phyloP scores from a whole-genome alignment of 345 rosid species.

The Citrus mangshanensis region DNA sequence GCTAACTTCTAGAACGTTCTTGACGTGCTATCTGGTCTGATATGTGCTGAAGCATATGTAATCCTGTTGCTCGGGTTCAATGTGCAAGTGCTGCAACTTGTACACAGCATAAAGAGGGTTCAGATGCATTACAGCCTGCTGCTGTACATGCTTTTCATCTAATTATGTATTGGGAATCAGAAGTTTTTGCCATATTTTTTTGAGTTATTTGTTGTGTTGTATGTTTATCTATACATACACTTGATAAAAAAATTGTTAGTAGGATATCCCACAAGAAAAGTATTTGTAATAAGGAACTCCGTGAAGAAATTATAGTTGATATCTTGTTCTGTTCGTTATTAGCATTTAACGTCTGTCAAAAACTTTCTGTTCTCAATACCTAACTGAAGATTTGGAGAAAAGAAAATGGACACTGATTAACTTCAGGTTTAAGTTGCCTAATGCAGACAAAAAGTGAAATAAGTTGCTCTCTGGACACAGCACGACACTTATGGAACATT shows the following conservation, averaged over 20 bases:
- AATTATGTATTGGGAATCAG: conserved; percentile 14
- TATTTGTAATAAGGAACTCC: conserved; percentile 29
- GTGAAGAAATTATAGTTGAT: conserved; percentile 20
- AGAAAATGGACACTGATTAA: not conserved
- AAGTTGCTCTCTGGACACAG: not conserved
- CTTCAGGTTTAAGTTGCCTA: not conserved
- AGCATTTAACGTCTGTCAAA: not conserved
- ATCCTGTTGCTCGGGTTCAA: conserved; percentile 1
- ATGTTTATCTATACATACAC: conserved; percentile 13
- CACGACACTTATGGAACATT: not conserved
- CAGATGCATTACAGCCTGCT: conserved; percentile 17
- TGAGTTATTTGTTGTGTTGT: conserved; percentile 3
- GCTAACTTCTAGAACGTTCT: conserved; percentile 7
- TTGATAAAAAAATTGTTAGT: conserved; percentile 20
- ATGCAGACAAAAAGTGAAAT: not conserved
- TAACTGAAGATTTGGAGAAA: not conserved
- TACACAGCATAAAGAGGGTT: conserved; percentile 14
- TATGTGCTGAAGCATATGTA: conserved; percentile 6
- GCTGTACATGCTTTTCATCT: conserved; percentile 3
- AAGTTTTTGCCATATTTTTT: conserved; percentile 12
- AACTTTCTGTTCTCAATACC: not conserved
- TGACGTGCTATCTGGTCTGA: conserved; percentile 3
- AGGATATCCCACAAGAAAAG: conserved; percentile 17
- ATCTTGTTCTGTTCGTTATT: conserved; percentile 13
- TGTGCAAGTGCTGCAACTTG: conserved; percentile 9